Base-by-base conservation (phyloP, 495 filamentous ascomycete genomes). In the Annulohypoxylon nitens region DNA sequence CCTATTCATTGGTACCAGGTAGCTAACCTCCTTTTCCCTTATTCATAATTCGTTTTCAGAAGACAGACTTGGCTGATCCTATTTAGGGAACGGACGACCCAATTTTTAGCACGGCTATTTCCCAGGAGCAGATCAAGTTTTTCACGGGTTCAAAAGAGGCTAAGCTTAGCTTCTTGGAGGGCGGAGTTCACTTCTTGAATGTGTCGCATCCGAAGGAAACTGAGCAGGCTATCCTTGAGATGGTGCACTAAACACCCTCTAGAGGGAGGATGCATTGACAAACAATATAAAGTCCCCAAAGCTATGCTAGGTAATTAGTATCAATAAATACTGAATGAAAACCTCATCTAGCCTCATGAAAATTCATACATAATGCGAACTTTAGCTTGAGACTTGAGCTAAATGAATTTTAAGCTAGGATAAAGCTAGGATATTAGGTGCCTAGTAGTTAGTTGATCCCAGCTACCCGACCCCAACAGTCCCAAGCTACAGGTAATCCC, bases 1-100 rank as follows among this genome's bases (percentile, higher is more conserved):
- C 89, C 90, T 0, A 86, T 91, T 2, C 78, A 86, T 39, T 92
- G 89, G 90, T 65, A 91, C 50, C 89, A 92, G 75, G 88, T 88
- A 62, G 75, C 83, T 80, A 43, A n/a, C 12, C 4, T 11, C 14
- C 2, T 14, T 45, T 41, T 48, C 0, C 18, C 20, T 48, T 34
- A 30, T 55, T 11, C 67, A 48, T 43, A 10, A 36, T 36, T 30
- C 25, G 4, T 0, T 1, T 39, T 59, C 9, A 11, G 20, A 14
- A 26, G 20, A 48, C 18, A 8, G 36, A 37, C 34, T 41, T 9
- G 20, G 30, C 58, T 72, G 36, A 50, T 58, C 43, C 14, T 41
- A 16, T 30, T 20, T 43, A 89, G 85, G 89, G 88, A n/a, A 86
- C 83, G 18, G 69, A 81, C 4, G 90, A 91, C 75, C 81, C 69